Percentiles rank a stretch among this genome's conserved stretches.
Evolutionary conservation across 306 rosid genomes (phyloP).

Genomic region (Dicorynia guianensis): DNA sequence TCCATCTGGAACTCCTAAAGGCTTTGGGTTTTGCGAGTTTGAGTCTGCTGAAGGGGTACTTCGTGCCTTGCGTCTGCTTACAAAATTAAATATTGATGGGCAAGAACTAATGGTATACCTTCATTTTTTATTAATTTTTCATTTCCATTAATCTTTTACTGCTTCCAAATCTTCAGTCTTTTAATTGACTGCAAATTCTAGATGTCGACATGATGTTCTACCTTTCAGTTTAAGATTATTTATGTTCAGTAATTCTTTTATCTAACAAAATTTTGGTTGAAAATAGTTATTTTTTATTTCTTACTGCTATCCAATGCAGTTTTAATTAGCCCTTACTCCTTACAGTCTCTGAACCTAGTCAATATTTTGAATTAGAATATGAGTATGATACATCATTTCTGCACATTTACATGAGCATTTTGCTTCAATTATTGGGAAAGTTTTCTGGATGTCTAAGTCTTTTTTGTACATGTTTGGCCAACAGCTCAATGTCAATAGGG

Average conservation of each 20-base stretch:
- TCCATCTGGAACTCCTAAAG: slow-evolving; percentile 89
- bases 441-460: neutral
- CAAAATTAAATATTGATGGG: slow-evolving; percentile 88
- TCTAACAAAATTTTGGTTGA: slow-evolving; percentile 5
- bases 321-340: neutral
- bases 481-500: slow-evolving; percentile 81
- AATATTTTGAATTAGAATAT: neutral
- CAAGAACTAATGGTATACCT: slow-evolving; percentile 84
- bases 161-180: neutral
- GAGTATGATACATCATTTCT: neutral
- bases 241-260: neutral
- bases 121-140: slow-evolving; percentile 33
- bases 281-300: neutral
- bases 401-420: neutral
- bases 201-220: neutral
- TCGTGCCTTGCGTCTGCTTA: slow-evolving; percentile 89
- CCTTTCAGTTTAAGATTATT: neutral
- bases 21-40: slow-evolving; percentile 95
- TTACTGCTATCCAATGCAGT: neutral
- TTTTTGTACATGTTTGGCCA: slow-evolving; percentile 1
- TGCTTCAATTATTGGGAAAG: neutral
- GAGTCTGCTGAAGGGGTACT: slow-evolving; percentile 98
- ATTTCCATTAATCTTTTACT: neutral
- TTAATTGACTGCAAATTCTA: neutral
- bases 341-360: neutral